Base-by-base conservation (phyloP, 805 yeast species). In the Cyberlindnera suaveolens region DNA sequence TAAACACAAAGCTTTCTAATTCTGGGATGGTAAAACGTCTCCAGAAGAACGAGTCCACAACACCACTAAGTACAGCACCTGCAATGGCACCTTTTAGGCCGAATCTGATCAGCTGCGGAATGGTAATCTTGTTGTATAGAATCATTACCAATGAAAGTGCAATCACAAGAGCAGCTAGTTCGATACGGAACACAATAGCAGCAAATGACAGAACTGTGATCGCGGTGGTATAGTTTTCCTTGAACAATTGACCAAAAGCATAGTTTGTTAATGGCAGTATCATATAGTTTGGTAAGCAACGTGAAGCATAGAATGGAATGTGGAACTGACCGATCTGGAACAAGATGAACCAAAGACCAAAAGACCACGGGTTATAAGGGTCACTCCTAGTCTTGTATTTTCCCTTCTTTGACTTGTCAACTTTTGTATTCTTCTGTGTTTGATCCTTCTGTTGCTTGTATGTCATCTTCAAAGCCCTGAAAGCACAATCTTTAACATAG, bases 221-320 rank as follows among this genome's bases (percentile, higher is more conserved):
- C 1, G 78, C 75, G 23, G 53, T 46, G 0, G 75, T 68, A 47
- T 67, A 66, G 20, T 47, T 36, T 10, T 82, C 86, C 16, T 52
- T 49, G 14, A 86, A 50, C 14, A 79, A 52, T 54, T 67, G 68
- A 5, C 78, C 67, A 35, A 83, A 50, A 0, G 84, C 83, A 37
- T 65, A 53, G 43, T 76, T 75, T 4, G 82, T 81, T 31, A 86
- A 56, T 3, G 97, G 96, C 42, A 91, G 66, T 14, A 76, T 58
- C 44, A 90, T 66, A 52, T 83, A 84, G 62, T 91, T 91, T n/a
- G 97, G 96, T 45, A 91, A 68, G 0, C 95, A 78, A 51, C 97
- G 71, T 3, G 96, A 73, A n/a, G 85, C 70, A 59, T 91, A 91
- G 65, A 70, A 91, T 46, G 82, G 64, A 16, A 87, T 48, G 59